These are phyloP conservation scores for Scorias spongiosa DNA, from an alignment of 2,329 filamentous ascomycete species.

Conservation along the genomic window DNA sequence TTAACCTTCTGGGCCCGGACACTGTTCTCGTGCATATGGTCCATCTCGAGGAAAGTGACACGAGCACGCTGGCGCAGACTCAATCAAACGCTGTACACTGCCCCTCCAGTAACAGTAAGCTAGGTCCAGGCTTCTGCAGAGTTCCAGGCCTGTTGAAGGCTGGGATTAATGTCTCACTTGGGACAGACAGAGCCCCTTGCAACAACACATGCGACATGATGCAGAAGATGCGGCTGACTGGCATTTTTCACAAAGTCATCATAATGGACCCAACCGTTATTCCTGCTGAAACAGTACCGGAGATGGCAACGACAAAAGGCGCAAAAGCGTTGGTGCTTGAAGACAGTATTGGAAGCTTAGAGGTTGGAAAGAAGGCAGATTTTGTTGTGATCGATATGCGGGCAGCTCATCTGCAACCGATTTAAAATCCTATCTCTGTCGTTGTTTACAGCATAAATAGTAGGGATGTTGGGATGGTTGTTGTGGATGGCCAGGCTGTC, in stretches of 20 bases:
- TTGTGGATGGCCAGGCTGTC: constrained; percentile 28
- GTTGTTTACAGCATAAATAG: constrained; percentile 31
- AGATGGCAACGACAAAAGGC: constrained; percentile 38
- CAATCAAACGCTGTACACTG: constrained; percentile 36
- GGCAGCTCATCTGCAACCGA: constrained; percentile 13
- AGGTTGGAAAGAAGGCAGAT: constrained; percentile 31
- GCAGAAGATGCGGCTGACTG: constrained; percentile 38
- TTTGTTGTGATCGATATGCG: constrained; percentile 23
- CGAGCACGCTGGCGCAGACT: constrained; percentile 24
- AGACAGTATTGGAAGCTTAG: constrained; percentile 24
- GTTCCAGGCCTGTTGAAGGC: constrained; percentile 30
- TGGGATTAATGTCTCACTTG: constrained; percentile 33
- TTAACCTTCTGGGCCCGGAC: constrained; percentile 24
- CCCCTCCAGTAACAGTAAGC: constrained; percentile 37
- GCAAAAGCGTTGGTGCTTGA: constrained; percentile 31
- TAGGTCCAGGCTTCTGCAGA: constrained; percentile 35
- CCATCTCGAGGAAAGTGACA: constrained; percentile 31
- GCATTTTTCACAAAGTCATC: constrained; percentile 33
- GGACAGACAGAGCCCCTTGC: constrained; percentile 39
- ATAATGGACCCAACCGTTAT: constrained; percentile 28
- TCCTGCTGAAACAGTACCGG: constrained; percentile 31
- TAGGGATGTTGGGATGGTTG: constrained; percentile 29
- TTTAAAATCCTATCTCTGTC: constrained; percentile 24
- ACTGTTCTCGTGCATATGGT: constrained; percentile 40
- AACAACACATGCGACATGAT: constrained; percentile 38